These are phyloP conservation scores for Blepharisma stoltei DNA, from an alignment of 73 alveolate species.

Conservation along the genomic window DNA sequence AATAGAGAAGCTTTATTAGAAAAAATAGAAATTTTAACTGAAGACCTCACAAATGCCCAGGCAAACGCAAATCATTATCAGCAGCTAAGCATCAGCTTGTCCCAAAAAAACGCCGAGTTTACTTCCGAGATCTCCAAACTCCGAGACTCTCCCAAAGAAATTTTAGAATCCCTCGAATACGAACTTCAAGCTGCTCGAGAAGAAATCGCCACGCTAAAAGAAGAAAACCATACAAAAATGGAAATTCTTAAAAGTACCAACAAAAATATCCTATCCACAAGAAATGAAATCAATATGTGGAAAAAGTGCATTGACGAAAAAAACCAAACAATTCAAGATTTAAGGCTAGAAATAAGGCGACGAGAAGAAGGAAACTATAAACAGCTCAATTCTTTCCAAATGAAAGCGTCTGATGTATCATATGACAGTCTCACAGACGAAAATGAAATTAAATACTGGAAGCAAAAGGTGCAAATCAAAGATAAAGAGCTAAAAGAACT, in stretches of 20 bases:
- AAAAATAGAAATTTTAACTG: not conserved
- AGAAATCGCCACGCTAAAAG: constrained; percentile 27
- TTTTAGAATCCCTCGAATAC: constrained; percentile 12
- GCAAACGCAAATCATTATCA: not conserved
- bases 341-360: constrained; percentile 18
- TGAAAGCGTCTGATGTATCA: not conserved
- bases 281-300: constrained; percentile 25
- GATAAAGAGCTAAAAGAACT: constrained; percentile 27
- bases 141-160: not conserved
- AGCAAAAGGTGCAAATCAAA: not conserved
- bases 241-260: constrained; percentile 17
- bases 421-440: not conserved
- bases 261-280: constrained; percentile 26
- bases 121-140: not conserved
- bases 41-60: not conserved
- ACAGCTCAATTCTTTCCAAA: not conserved
- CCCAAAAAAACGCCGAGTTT: not conserved
- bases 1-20: not conserved
- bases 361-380: not conserved
- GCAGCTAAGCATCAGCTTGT: not conserved
- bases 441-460: not conserved
- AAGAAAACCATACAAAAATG: constrained; percentile 30
- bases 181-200: constrained; percentile 23
- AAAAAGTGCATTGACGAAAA: constrained; percentile 25
- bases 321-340: constrained; percentile 17